Percentiles rank a stretch among this genome's conserved stretches.
Conservation (phyloP, 2,329 filamentous ascomycete species). For the Microcera coccophila region DNA sequence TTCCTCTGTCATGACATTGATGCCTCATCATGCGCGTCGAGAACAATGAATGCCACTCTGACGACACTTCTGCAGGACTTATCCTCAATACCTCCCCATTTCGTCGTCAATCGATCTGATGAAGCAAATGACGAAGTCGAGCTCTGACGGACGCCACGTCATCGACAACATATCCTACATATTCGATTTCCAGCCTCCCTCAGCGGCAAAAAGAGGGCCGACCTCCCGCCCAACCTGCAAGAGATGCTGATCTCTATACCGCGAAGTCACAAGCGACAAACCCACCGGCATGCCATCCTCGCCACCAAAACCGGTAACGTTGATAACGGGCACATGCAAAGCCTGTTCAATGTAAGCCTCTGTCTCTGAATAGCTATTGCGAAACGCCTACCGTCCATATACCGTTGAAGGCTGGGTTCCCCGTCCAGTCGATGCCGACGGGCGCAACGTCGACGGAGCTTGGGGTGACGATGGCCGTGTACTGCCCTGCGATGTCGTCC, state of each 20-base stretch:
- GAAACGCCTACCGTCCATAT: constrained; percentile 49
- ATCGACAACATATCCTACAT: no score
- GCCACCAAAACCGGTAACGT: constrained; percentile 60
- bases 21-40: no score
- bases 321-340: constrained; percentile 58
- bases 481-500: constrained; percentile 49
- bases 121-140: no score
- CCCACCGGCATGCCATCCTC: constrained; percentile 52
- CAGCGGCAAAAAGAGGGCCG: background rate
- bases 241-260: constrained; percentile 45
- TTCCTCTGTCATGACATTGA: no score
- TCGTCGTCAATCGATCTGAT: no score
- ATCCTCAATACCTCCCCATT: no score
- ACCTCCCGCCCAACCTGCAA: constrained; percentile 29
- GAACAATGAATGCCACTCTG: no score
- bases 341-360: constrained; percentile 23
- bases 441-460: constrained; percentile 60
- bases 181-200: background rate
- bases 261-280: constrained; percentile 45
- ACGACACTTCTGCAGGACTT: no score
- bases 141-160: no score
- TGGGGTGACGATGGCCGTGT: constrained; percentile 54
- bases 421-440: constrained; percentile 48
- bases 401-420: constrained; percentile 48
- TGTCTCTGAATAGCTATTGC: fast-evolving